phyloP scores from a whole-genome alignment of 108 stramenopile genomes.

The Pseudonitzschia pungens region DNA sequence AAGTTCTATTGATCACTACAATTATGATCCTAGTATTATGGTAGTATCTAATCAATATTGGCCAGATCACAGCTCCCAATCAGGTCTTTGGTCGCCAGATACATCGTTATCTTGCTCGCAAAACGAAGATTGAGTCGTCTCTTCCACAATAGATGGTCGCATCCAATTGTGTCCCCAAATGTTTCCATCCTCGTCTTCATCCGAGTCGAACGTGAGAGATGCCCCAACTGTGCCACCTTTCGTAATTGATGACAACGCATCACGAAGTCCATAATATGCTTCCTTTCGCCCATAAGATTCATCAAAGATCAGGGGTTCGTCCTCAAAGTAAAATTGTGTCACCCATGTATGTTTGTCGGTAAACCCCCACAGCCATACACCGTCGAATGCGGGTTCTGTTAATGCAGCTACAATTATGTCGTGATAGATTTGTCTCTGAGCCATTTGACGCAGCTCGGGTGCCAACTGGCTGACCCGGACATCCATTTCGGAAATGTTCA shows the following conservation, averaged over 20 bases:
- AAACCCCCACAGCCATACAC: conserved; percentile 92
- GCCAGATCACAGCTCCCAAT: conserved; percentile 37
- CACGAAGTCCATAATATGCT: conserved; percentile 69
- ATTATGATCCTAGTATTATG: too few species aligned
- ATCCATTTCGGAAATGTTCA: conserved; percentile 94
- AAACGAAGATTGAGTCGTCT: background rate
- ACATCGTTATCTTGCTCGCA: background rate
- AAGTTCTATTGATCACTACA: too few species aligned
- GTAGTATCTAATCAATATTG: too few species aligned
- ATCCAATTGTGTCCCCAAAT: conserved; percentile 82
- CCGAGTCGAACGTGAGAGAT: conserved; percentile 41
- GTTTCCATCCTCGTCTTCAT: conserved; percentile 54
- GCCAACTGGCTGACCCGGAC: conserved; percentile 75
- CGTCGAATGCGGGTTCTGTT: conserved; percentile 85
- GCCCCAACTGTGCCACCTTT: conserved; percentile 66
- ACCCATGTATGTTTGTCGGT: conserved; percentile 90
- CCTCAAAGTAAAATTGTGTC: conserved; percentile 80
- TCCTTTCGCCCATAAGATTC: conserved; percentile 62
- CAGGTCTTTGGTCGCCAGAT: conserved; percentile 37
- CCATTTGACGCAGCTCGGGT: conserved; percentile 44
- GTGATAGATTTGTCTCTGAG: conserved; percentile 81
- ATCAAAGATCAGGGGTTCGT: conserved; percentile 80
- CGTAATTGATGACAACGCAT: conserved; percentile 61
- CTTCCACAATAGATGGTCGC: conserved; percentile 52
- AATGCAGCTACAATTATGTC: conserved; percentile 85